A percentile compares a stretch with the other conserved stretches of the same genome.
phyloP scores from a whole-genome alignment of 179 eudicot species.

The Spinacia oleracea region DNA sequence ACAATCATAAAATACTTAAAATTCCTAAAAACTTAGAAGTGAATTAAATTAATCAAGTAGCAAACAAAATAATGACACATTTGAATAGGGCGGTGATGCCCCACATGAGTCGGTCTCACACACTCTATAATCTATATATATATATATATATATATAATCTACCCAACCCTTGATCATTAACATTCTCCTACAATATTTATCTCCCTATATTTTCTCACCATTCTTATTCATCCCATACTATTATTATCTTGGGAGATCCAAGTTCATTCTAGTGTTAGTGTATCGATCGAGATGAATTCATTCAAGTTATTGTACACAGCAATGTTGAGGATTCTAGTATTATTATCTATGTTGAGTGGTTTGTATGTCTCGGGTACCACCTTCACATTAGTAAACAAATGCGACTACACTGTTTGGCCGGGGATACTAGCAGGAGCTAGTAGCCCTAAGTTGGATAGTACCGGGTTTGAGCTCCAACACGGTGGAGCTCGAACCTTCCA shows the following conservation, averaged over 20 bases:
- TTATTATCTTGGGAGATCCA: neutral
- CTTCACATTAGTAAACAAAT: constrained; percentile 78
- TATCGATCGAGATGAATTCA: constrained; percentile 24
- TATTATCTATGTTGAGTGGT: constrained; percentile 20
- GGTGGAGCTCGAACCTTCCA: constrained; percentile 48
- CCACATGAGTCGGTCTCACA: constrained; percentile 29
- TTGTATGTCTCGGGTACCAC: constrained; percentile 37
- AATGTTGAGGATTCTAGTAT: neutral
- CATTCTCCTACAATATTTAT: constrained; percentile 25
- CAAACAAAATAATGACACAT: constrained; percentile 2
- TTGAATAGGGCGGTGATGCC: constrained; percentile 28
- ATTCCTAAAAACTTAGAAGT: neutral
- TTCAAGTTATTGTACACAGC: constrained; percentile 2
- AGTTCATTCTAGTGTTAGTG: neutral
- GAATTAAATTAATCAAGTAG: neutral
- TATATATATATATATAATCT: neutral
- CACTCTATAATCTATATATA: neutral
- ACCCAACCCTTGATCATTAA: neutral
- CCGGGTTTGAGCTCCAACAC: constrained; percentile 71
- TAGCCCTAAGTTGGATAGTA: constrained; percentile 56
- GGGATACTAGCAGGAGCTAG: constrained; percentile 64
- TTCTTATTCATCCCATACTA: neutral
- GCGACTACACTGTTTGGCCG: constrained; percentile 84
- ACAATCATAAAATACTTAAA: neutral
- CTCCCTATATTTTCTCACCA: neutral